These are phyloP conservation scores for Colletotrichum falcatum DNA, from an alignment of 2,329 filamentous ascomycete genomes.

Conservation along the genomic window DNA sequence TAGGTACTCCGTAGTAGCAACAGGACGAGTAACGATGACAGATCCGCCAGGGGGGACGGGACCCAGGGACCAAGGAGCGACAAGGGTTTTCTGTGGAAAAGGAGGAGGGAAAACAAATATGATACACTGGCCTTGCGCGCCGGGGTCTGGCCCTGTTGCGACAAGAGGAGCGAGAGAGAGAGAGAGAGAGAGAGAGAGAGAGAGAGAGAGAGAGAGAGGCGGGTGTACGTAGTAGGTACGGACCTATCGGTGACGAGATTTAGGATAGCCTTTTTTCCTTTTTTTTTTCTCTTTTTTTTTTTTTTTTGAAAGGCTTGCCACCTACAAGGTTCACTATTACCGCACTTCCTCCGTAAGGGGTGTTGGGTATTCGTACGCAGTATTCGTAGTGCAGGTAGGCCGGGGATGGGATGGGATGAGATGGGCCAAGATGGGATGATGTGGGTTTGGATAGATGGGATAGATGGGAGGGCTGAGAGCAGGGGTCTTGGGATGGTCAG, in stretches of 20 bases:
- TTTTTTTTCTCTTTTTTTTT: too few species aligned
- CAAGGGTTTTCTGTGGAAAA: slow-evolving; percentile 12
- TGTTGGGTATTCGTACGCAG: background rate
- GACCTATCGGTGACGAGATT: slow-evolving; percentile 15
- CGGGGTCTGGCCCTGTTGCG: slow-evolving; percentile 18
- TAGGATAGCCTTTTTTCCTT: too few species aligned
- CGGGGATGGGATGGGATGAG: slow-evolving; percentile 14
- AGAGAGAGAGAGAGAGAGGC: slow-evolving; percentile 4
- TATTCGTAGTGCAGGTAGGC: background rate
- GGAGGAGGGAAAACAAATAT: background rate
- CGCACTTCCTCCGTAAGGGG: slow-evolving; percentile 6
- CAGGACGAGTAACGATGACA: slow-evolving; percentile 10
- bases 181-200: slow-evolving; percentile 3
- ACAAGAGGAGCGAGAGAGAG: background rate
- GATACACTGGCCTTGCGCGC: slow-evolving; percentile 24
- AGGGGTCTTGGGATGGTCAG: slow-evolving; percentile 21
- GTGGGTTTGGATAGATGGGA: background rate
- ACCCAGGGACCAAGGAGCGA: slow-evolving; percentile 1
- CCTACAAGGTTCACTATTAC: too few species aligned
- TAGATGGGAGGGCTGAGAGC: slow-evolving; percentile 12
- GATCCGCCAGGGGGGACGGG: slow-evolving; percentile 3
- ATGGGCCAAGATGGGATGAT: slow-evolving; percentile 12
- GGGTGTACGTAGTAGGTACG: too few species aligned
- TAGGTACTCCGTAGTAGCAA: too few species aligned
- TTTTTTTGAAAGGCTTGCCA: too few species aligned